Percentiles rank a stretch among this genome's conserved stretches.
Conservation (phyloP, 306 rosid species). For the Potentilla sterilis region DNA sequence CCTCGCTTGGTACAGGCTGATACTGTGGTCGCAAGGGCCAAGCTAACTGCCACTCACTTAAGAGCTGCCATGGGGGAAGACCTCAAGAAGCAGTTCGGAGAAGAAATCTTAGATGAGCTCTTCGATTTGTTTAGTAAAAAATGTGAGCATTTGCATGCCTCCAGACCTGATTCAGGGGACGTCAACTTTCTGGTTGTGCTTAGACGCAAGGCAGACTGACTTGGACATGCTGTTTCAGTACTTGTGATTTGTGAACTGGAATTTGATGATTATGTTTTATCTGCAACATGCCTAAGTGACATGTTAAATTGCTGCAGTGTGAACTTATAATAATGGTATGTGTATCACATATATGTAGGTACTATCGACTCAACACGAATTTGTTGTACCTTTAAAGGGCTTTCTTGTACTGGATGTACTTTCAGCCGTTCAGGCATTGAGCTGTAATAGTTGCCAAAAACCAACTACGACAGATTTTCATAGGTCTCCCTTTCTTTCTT, state of each 20-base stretch:
- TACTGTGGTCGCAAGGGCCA: not conserved
- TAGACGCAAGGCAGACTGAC: not conserved
- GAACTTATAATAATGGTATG: not conserved
- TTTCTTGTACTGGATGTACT: too few species aligned
- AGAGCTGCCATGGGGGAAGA: not conserved
- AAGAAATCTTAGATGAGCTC: slow-evolving; percentile 1
- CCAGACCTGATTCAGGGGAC: not conserved
- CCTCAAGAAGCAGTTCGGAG: slow-evolving; percentile 12
- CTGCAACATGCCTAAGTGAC: not conserved
- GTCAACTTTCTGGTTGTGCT: not conserved
- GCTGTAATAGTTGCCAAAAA: too few species aligned
- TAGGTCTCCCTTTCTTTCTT: too few species aligned
- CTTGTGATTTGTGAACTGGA: not conserved
- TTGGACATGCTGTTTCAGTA: not conserved
- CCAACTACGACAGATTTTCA: too few species aligned
- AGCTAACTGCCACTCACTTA: not conserved
- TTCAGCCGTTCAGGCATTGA: too few species aligned
- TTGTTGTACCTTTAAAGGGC: too few species aligned
- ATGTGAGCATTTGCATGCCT: not conserved
- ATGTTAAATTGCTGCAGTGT: too few species aligned
- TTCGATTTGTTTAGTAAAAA: not conserved
- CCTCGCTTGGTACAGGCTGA: not conserved
- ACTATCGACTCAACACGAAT: not conserved
- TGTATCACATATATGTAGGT: not conserved
- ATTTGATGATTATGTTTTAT: too few species aligned